Evolutionary conservation across 2,329 filamentous ascomycete species (phyloP).

Genomic region (Truncatella angustata): DNA sequence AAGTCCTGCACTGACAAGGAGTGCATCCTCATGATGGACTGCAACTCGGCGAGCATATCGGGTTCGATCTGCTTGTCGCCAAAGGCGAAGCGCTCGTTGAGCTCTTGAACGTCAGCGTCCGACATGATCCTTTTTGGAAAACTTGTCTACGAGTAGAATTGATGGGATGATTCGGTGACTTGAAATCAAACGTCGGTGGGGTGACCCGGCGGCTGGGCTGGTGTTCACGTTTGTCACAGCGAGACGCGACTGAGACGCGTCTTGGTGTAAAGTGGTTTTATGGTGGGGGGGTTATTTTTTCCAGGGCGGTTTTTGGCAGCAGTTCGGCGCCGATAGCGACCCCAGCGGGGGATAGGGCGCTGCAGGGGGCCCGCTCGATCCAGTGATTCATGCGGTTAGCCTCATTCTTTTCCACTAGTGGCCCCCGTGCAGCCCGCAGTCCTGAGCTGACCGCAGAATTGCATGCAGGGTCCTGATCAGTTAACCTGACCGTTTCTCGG

Average conservation of each 20-base stretch:
- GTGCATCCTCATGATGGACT: constrained; percentile 84
- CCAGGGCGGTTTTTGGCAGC: no score
- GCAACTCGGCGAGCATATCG: constrained; percentile 78
- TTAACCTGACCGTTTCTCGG: no score
- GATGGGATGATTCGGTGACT: no score
- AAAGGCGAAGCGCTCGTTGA: constrained; percentile 54
- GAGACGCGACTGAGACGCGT: constrained; percentile 14
- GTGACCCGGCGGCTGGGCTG: background rate
- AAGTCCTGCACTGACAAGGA: constrained; percentile 79
- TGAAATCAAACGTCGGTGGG: no score
- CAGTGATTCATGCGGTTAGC: background rate
- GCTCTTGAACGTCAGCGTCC: constrained; percentile 35
- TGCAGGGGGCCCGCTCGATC: background rate
- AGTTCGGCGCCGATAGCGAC: no score
- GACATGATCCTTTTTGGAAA: no score
- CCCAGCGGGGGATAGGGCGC: background rate
- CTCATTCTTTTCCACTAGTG: background rate
- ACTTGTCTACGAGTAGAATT: no score
- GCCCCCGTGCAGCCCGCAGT: background rate
- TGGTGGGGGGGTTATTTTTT: no score
- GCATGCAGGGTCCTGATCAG: background rate
- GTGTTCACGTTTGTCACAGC: background rate
- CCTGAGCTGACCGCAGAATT: background rate
- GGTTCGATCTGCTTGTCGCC: constrained; percentile 61
- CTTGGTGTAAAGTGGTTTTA: constrained; percentile 11